These are phyloP conservation scores for Pleurotus tuoliensis DNA, from an alignment of 768 basidiomycete species.

Conservation along the genomic window DNA sequence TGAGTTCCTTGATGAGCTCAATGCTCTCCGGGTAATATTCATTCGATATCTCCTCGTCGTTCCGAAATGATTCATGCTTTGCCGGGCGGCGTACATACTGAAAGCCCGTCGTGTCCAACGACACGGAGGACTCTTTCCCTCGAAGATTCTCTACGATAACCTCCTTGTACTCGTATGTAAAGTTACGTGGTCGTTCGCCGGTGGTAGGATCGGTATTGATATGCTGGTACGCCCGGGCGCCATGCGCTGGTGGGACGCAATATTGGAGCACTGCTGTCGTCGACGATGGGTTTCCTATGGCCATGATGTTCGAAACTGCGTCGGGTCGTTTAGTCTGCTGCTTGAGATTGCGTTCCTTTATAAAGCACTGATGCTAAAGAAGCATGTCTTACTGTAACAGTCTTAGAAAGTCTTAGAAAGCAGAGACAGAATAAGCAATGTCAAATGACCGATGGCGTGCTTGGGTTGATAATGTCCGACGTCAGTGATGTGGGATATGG, in stretches of 20 bases:
- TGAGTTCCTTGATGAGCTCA: constrained; percentile 53
- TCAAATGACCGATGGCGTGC: too few species aligned
- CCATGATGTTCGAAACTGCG: background rate
- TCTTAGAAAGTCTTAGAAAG: too few species aligned
- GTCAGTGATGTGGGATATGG: too few species aligned
- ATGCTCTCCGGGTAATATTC: constrained; percentile 63
- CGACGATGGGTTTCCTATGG: constrained; percentile 8
- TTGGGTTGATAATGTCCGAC: too few species aligned
- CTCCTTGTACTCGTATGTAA: constrained; percentile 18
- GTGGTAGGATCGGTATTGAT: constrained; percentile 30
- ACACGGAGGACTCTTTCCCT: constrained; percentile 39
- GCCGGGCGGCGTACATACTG: constrained; percentile 37
- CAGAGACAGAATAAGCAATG: too few species aligned
- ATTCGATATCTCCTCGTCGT: constrained; percentile 46
- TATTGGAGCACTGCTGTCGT: constrained; percentile 33
- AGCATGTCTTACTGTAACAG: too few species aligned
- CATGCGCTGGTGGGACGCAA: constrained; percentile 32
- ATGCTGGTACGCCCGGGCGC: constrained; percentile 33
- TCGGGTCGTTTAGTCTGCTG: too few species aligned
- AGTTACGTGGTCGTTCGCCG: constrained; percentile 37
- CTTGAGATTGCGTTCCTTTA: too few species aligned
- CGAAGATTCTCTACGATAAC: constrained; percentile 50
- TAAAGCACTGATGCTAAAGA: too few species aligned
- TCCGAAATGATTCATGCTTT: constrained; percentile 42
- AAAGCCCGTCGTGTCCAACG: constrained; percentile 51